These are phyloP conservation scores for Striga asiatica DNA, from an alignment of 257 asterid genomes.

Conservation along the genomic window DNA sequence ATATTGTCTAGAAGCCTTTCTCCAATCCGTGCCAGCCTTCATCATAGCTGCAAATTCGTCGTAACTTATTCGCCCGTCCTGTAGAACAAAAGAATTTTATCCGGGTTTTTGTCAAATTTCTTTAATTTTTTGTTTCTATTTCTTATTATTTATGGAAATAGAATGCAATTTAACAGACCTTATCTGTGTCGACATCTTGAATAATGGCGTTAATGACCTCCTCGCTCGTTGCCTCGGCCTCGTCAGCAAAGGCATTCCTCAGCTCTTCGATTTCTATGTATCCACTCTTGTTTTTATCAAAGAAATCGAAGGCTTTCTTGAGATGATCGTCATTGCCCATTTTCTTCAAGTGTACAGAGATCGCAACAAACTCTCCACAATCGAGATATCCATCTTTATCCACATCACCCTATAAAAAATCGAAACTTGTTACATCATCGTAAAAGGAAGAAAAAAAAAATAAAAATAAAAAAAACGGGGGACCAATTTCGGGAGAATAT, in stretches of 20 bases:
- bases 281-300: constrained; percentile 56
- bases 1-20: constrained; percentile 66
- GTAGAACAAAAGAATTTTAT: constrained; percentile 16
- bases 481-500: no score
- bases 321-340: constrained; percentile 72
- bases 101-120: no score
- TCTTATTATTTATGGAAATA: no score
- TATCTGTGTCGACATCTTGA: constrained; percentile 83
- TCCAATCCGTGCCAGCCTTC: constrained; percentile 80
- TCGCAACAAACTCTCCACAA: constrained; percentile 77
- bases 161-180: constrained; percentile 56
- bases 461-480: no score
- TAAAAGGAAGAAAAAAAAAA: no score
- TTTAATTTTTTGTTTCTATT: no score
- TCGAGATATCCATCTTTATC: constrained; percentile 78
- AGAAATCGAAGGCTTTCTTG: constrained; percentile 63
- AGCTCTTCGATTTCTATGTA: constrained; percentile 81
- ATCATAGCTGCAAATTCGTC: constrained; percentile 62
- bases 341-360: constrained; percentile 66
- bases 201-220: constrained; percentile 71
- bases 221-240: constrained; percentile 48
- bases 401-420: constrained; percentile 61
- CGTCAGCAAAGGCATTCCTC: constrained; percentile 55
- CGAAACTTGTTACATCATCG: no score
- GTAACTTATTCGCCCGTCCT: constrained; percentile 70